Evolutionary conservation across 2,329 filamentous ascomycete species (phyloP).

Genomic region (Pseudocercospora macadamiae): DNA sequence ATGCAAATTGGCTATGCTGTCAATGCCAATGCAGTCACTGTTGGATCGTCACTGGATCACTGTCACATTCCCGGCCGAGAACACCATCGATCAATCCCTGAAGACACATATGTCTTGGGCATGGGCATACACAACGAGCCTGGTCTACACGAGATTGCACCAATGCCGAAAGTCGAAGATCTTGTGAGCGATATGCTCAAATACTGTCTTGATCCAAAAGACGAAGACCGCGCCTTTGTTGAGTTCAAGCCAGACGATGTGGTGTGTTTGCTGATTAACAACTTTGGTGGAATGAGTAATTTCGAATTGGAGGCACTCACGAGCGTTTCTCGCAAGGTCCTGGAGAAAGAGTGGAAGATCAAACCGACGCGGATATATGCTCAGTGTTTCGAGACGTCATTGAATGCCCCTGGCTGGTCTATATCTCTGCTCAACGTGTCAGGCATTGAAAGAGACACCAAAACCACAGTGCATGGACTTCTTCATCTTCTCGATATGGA

Average conservation of each 20-base stretch:
- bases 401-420: slow-evolving; percentile 61
- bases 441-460: slow-evolving; percentile 47
- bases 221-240: slow-evolving; percentile 55
- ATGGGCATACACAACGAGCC: slow-evolving; percentile 59
- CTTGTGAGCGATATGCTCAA: slow-evolving; percentile 53
- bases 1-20: slow-evolving; percentile 49
- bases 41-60: slow-evolving; percentile 56
- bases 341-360: slow-evolving; percentile 54
- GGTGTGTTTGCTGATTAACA: slow-evolving; percentile 52
- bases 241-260: slow-evolving; percentile 51
- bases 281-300: slow-evolving; percentile 53
- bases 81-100: slow-evolving; percentile 50
- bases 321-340: slow-evolving; percentile 43
- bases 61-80: slow-evolving; percentile 57
- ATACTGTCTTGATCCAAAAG: slow-evolving; percentile 52
- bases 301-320: slow-evolving; percentile 55
- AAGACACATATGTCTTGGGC: slow-evolving; percentile 43
- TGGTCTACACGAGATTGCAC: slow-evolving; percentile 49
- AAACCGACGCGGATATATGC: slow-evolving; percentile 52
- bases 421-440: slow-evolving; percentile 59
- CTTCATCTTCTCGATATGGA: slow-evolving; percentile 54
- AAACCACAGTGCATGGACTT: slow-evolving; percentile 45
- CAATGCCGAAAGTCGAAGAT: slow-evolving; percentile 53
- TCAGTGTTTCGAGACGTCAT: slow-evolving; percentile 55
- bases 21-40: slow-evolving; percentile 52